Evolutionary conservation across 305 asterid species (phyloP), one percentile per base, ranked within the genome.

Genomic region (Fraxinus sp.): DNA sequence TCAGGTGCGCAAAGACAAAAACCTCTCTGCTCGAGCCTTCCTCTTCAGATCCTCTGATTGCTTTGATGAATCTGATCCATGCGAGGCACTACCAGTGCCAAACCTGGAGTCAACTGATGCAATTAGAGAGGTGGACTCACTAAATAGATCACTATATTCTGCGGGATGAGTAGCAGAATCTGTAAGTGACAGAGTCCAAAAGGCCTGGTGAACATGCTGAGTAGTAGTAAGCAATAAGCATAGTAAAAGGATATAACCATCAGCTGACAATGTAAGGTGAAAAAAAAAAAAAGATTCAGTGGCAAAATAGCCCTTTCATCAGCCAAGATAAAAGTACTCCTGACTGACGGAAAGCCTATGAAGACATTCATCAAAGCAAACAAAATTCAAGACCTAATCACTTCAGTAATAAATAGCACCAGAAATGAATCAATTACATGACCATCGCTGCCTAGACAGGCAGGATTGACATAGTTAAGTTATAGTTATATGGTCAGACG

Each of bases 21-120:
- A 93, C 97, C 97, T 93, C 88, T 93, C 97, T 7, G 94, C 94
- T 86, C 97, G 89, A 79, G 97, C 93, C 83, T 89, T 90, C 90
- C 86, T 89, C 85, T 93, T 91, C 85, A 88, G 91, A 81, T 90
- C 93, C 84, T 93, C 97, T 13, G 92, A 78, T 70, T 85, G 80
- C 90, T 90, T 93, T 26, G 85, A 49, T 37, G 94, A 86, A 85
- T 90, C 91, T 81, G 83, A 70, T 66, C 84, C 94, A 74, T 52
- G 84, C 49, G 41, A 76, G 20, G 85, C 85, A 28, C 90, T 16
- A 70, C 41, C 88, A 66, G 91, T 89, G 80, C 94, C 94, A 82
- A 93, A 92, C 89, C 97, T 93, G 85, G 78, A 83, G 77, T 7
- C 24, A 26, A 74, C 26, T 55, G 52, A 81, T 66, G n/a, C 36